A percentile compares a stretch with the other conserved stretches of the same genome.
Conservation (phyloP, 805 yeast genomes). For the Candida vaughaniae region DNA sequence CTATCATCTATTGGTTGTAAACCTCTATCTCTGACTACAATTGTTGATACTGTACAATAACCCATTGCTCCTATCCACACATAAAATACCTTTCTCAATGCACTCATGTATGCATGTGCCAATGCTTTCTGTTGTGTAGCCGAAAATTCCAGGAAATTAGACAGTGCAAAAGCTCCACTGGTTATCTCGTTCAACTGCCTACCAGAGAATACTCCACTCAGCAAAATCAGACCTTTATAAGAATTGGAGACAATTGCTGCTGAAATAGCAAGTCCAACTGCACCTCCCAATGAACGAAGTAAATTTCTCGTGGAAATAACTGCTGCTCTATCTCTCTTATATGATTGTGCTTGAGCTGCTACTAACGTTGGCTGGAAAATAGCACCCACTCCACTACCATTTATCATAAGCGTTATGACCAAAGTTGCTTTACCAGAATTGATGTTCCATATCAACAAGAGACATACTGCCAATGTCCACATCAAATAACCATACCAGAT, state of each 20-base stretch:
- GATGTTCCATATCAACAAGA: constrained; percentile 30
- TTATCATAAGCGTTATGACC: constrained; percentile 14
- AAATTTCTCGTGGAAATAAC: constrained; percentile 57
- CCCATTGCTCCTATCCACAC: constrained; percentile 33
- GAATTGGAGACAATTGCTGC: constrained; percentile 35
- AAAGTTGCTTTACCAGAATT: constrained; percentile 29
- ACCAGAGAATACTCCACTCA: too few relatives aligned
- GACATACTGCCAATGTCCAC: constrained; percentile 42
- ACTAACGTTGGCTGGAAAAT: constrained; percentile 55
- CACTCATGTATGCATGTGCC: constrained; percentile 21
- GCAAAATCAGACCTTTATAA: constrained; percentile 7
- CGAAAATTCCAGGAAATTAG: constrained; percentile 17
- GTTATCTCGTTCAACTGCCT: not conserved
- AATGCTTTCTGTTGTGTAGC: constrained; percentile 17
- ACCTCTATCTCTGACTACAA: constrained; percentile 38
- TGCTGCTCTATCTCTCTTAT: constrained; percentile 52
- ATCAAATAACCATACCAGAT: constrained; percentile 39
- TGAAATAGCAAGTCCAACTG: constrained; percentile 52
- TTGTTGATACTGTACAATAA: constrained; percentile 24
- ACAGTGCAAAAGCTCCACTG: not conserved
- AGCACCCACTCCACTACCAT: constrained; percentile 43
- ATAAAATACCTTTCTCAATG: constrained; percentile 30
- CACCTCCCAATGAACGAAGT: constrained; percentile 56
- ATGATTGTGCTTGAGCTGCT: constrained; percentile 54
- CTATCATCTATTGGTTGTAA: constrained; percentile 17